A percentile compares a stretch with the other conserved stretches of the same genome.
Conservation (phyloP, 2,329 filamentous ascomycete species). For the Zymoseptoria ardabiliae region DNA sequence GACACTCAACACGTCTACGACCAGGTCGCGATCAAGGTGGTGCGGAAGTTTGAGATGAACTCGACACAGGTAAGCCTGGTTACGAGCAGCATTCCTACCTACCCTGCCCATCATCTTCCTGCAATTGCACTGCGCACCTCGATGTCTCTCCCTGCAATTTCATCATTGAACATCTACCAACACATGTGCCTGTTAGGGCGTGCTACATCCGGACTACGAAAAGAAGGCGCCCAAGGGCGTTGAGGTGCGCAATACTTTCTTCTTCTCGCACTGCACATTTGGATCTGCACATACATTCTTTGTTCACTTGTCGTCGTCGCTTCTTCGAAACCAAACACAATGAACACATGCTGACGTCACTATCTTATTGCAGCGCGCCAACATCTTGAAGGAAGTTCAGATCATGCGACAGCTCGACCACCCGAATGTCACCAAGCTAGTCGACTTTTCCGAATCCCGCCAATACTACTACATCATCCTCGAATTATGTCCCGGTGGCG, state of each 20-base stretch:
- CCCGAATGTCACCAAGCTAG: slow-evolving; percentile 87
- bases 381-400: slow-evolving; percentile 96
- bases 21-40: slow-evolving; percentile 95
- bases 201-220: slow-evolving; percentile 94
- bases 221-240: slow-evolving; percentile 78
- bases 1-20: slow-evolving; percentile 64
- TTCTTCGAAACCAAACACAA: background rate
- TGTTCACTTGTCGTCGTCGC: slow-evolving; percentile 10
- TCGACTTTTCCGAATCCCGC: slow-evolving; percentile 86
- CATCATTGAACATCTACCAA: slow-evolving; percentile 15
- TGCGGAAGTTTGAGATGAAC: slow-evolving; percentile 98
- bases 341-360: slow-evolving; percentile 36
- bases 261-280: slow-evolving; percentile 10
- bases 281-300: background rate
- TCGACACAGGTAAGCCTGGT: slow-evolving; percentile 79
- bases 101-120: background rate
- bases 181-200: slow-evolving; percentile 32
- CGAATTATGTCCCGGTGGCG: slow-evolving; percentile 88
- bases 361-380: slow-evolving; percentile 65
- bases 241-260: slow-evolving; percentile 66
- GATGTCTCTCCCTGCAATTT: slow-evolving; percentile 12
- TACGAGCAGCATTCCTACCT: slow-evolving; percentile 7
- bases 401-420: slow-evolving; percentile 98
- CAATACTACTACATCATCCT: slow-evolving; percentile 98
- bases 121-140: slow-evolving; percentile 4